These are phyloP conservation scores for Sclerotinia trifoliorum DNA, from an alignment of 2,329 filamentous ascomycete genomes.

Conservation along the genomic window DNA sequence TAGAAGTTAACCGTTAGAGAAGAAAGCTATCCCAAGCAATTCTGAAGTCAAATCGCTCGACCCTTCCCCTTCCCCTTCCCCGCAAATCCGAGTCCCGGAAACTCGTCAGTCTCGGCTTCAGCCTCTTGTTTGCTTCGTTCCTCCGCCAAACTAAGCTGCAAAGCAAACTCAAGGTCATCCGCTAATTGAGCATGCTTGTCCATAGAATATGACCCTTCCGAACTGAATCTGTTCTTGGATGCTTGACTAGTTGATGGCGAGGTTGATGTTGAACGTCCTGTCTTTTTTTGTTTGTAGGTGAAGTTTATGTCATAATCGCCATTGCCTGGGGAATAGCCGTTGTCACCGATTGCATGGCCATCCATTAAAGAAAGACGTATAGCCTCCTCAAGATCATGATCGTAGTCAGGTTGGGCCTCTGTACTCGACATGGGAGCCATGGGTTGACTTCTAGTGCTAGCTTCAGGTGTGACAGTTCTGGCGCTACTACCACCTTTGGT, in stretches of 20 bases:
- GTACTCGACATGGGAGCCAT: constrained; percentile 29
- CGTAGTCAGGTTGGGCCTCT: constrained; percentile 48
- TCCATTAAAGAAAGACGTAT: constrained; percentile 62
- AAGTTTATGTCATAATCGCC: constrained; percentile 54
- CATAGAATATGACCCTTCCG: not conserved
- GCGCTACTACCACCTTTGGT: constrained; percentile 40
- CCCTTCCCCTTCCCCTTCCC: constrained; percentile 19
- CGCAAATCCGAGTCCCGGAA: not conserved
- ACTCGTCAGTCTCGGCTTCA: constrained; percentile 6
- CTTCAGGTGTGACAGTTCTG: constrained; percentile 54
- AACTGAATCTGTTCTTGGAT: constrained; percentile 26
- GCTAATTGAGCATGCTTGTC: constrained; percentile 30
- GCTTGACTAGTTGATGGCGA: constrained; percentile 42
- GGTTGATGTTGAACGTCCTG: constrained; percentile 43
- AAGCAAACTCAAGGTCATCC: constrained; percentile 59
- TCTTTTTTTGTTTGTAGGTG: constrained; percentile 49
- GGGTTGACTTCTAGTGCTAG: constrained; percentile 48
- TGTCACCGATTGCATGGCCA: constrained; percentile 46
- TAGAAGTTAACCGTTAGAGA: not conserved
- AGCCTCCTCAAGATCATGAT: constrained; percentile 63
- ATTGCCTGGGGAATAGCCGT: constrained; percentile 46
- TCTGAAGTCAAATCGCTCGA: constrained; percentile 8
- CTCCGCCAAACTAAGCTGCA: constrained; percentile 60
- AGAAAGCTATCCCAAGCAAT: not conserved
- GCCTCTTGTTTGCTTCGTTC: constrained; percentile 41